A percentile compares a stretch with the other conserved stretches of the same genome.
Evolutionary conservation across 495 filamentous ascomycete genomes (phyloP).

Genomic region (Oidiodendron maius): DNA sequence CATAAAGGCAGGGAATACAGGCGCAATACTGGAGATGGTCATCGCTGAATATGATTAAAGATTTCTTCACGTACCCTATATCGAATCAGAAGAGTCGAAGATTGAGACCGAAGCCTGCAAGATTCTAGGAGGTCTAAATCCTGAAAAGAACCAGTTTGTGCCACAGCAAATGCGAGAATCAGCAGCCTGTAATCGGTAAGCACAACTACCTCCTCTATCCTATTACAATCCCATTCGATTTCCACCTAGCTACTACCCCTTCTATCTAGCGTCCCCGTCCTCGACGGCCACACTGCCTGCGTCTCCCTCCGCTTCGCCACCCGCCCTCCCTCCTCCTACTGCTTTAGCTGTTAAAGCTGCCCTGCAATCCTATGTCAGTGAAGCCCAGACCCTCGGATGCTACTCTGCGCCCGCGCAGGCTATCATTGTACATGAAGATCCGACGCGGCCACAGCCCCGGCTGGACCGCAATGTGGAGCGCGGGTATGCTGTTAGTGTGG

Average conservation of each 20-base stretch:
- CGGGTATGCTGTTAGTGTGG: conserved; percentile 67
- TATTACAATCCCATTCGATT: no score
- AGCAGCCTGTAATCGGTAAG: conserved; percentile 80
- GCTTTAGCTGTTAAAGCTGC: conserved; percentile 65
- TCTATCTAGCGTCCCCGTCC: conserved; percentile 75
- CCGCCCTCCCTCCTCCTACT: conserved; percentile 31
- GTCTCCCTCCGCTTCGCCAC: conserved; percentile 67
- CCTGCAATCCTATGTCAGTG: conserved; percentile 65
- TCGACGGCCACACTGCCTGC: conserved; percentile 81
- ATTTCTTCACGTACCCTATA: conserved; percentile 84
- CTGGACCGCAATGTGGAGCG: conserved; percentile 68
- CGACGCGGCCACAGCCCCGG: conserved; percentile 77
- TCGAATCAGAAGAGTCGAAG: conserved; percentile 86
- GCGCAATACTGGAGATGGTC: no score
- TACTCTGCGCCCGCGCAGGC: conserved; percentile 68
- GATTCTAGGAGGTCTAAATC: conserved; percentile 68
- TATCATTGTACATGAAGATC: conserved; percentile 75
- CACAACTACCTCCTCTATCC: no score
- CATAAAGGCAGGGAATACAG: no score
- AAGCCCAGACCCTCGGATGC: conserved; percentile 67
- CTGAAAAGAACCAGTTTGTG: conserved; percentile 58
- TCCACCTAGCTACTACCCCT: no score
- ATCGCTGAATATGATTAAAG: no score
- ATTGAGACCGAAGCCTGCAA: conserved; percentile 80
- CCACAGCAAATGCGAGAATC: conserved; percentile 69